Conservation (phyloP, 2,329 filamentous ascomycete genomes). For the Tolypocladium tundrense region DNA sequence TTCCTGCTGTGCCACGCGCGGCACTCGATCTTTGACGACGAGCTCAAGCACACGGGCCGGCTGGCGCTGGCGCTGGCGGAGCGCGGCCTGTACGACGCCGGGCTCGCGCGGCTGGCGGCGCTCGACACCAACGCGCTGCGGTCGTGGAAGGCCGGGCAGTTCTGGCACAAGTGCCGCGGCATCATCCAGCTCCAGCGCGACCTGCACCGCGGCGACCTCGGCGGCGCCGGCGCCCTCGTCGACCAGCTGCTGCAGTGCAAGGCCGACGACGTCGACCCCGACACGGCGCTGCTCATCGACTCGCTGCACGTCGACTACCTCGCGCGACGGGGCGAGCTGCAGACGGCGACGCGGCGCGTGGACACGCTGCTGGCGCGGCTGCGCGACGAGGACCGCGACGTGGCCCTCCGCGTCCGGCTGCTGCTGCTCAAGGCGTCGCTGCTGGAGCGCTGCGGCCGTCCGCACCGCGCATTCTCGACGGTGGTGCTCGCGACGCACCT, state of each 20-base stretch:
- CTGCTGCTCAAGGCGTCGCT: conserved; percentile 64
- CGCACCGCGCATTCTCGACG: conserved; percentile 67
- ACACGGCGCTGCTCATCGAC: conserved; percentile 40
- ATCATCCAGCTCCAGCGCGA: conserved; percentile 56
- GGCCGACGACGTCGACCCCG: conserved; percentile 39
- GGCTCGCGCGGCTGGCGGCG: conserved; percentile 36
- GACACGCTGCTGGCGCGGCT: conserved; percentile 31
- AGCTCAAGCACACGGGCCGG: conserved; percentile 51
- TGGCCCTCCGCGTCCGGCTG: conserved; percentile 59
- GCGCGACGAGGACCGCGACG: conserved; percentile 35
- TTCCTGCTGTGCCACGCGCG: conserved; percentile 64
- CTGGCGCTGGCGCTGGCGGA: too few species aligned
- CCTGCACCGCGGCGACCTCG: conserved; percentile 43
- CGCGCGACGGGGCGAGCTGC: conserved; percentile 34
- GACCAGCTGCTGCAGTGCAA: conserved; percentile 42
- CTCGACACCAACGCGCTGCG: conserved; percentile 52
- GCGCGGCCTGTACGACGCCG: conserved; percentile 47
- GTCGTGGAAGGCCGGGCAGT: conserved; percentile 65
- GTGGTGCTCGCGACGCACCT: conserved; percentile 65
- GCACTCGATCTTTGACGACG: conserved; percentile 58
- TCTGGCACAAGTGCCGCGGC: conserved; percentile 56
- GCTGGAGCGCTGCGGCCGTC: conserved; percentile 55
- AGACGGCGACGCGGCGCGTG: conserved; percentile 36
- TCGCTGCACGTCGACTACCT: conserved; percentile 42
- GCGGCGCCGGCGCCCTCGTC: conserved; percentile 42